Conservation (phyloP, 768 basidiomycete species). For the Udeniomyces megalosporus region DNA sequence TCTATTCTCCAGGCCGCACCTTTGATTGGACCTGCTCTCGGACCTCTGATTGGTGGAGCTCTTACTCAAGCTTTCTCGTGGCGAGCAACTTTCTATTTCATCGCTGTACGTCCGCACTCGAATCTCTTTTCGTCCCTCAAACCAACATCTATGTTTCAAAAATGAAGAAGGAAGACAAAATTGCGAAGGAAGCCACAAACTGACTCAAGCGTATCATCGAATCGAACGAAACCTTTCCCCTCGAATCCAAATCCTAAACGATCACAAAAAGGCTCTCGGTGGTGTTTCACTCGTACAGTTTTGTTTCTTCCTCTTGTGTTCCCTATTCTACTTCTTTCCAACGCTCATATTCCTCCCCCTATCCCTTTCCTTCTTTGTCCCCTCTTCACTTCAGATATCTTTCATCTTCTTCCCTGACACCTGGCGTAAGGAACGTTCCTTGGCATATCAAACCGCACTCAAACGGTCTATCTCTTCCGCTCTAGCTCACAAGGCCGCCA, state of each 20-base stretch:
- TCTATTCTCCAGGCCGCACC: background rate
- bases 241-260: no score
- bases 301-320: conserved; percentile 50
- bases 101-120: conserved; percentile 34
- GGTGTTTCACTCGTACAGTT: conserved; percentile 35
- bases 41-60: conserved; percentile 31
- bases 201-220: no score
- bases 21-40: background rate
- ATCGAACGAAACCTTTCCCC: no score
- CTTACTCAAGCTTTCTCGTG: conserved; percentile 54
- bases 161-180: no score
- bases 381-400: background rate
- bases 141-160: no score
- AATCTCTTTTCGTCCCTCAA: no score
- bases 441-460: conserved; percentile 56
- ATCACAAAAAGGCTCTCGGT: conserved; percentile 35
- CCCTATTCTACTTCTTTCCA: conserved; percentile 44
- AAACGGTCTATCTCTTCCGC: conserved; percentile 31
- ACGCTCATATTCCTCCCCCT: background rate
- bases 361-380: background rate
- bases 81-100: conserved; percentile 72
- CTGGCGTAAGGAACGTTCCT: conserved; percentile 39
- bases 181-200: no score
- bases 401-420: conserved; percentile 15
- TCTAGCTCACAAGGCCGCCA: conserved; percentile 18